phyloP scores from a whole-genome alignment of 495 filamentous ascomycete genomes.

The Talaromyces thailandensis region DNA sequence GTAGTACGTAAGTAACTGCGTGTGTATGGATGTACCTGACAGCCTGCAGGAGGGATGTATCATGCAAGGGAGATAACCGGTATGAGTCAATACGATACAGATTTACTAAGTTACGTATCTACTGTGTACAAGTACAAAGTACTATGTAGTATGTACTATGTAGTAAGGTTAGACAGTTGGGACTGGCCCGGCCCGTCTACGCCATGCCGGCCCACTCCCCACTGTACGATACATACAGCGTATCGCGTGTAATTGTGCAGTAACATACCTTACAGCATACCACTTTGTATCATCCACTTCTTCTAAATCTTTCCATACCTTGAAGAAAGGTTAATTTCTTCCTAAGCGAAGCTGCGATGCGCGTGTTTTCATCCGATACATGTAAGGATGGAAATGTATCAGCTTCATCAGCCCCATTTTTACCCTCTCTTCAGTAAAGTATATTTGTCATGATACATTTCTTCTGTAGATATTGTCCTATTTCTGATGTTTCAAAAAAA shows the following conservation, averaged over 20 bases:
- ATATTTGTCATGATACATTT: not conserved
- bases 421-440: not conserved
- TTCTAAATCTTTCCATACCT: not conserved
- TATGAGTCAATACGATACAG: not conserved
- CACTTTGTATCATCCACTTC: not conserved
- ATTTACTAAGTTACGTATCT: not conserved
- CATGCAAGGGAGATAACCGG: not conserved
- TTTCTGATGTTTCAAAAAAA: not conserved
- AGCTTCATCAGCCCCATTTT: not conserved
- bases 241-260: not conserved
- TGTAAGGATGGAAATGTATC: not conserved
- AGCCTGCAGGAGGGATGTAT: constrained; percentile 4
- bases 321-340: not conserved
- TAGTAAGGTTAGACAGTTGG: not conserved
- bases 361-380: not conserved
- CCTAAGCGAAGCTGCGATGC: not conserved
- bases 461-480: not conserved
- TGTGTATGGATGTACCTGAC: constrained; percentile 4
- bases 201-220: not conserved
- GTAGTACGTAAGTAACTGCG: not conserved
- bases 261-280: not conserved
- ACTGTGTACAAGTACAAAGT: no score
- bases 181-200: constrained; percentile 1
- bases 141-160: not conserved
- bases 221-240: not conserved